phyloP scores from a whole-genome alignment of 768 basidiomycete species.

The Tricholoma saponaceum region DNA sequence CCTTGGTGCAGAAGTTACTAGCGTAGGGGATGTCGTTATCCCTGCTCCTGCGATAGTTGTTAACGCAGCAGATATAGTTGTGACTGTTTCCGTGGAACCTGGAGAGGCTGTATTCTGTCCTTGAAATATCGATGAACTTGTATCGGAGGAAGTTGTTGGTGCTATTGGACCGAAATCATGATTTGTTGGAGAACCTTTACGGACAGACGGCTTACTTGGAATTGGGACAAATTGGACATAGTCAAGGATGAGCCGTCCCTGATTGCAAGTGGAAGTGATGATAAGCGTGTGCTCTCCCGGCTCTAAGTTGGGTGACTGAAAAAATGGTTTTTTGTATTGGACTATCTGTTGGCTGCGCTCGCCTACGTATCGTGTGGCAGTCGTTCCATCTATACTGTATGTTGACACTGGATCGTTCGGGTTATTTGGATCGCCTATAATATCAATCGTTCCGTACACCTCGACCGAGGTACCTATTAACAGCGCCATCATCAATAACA shows the following conservation, averaged over 20 bases:
- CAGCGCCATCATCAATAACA: background rate
- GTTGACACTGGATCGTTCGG: background rate
- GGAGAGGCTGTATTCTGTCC: too few relatives aligned
- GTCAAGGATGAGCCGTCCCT: conserved; percentile 19
- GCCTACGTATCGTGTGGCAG: background rate
- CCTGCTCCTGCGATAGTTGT: too few relatives aligned
- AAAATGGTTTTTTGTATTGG: background rate
- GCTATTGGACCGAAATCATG: too few relatives aligned
- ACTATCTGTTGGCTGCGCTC: background rate
- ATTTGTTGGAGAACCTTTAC: background rate
- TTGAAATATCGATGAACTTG: background rate
- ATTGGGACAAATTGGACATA: conserved; percentile 12
- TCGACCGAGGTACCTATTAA: background rate
- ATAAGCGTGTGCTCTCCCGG: conserved; percentile 19
- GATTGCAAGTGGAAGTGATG: conserved; percentile 11
- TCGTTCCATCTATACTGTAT: background rate
- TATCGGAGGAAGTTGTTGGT: background rate
- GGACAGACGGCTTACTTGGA: background rate
- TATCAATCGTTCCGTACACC: background rate
- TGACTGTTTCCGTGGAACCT: too few relatives aligned
- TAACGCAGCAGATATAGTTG: too few relatives aligned
- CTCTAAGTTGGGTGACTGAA: conserved; percentile 15
- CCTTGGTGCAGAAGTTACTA: too few relatives aligned
- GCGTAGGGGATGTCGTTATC: too few relatives aligned
- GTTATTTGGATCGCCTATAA: background rate